Conservation (phyloP, 2,329 filamentous ascomycete species). For the Aureobasidium sp. region DNA sequence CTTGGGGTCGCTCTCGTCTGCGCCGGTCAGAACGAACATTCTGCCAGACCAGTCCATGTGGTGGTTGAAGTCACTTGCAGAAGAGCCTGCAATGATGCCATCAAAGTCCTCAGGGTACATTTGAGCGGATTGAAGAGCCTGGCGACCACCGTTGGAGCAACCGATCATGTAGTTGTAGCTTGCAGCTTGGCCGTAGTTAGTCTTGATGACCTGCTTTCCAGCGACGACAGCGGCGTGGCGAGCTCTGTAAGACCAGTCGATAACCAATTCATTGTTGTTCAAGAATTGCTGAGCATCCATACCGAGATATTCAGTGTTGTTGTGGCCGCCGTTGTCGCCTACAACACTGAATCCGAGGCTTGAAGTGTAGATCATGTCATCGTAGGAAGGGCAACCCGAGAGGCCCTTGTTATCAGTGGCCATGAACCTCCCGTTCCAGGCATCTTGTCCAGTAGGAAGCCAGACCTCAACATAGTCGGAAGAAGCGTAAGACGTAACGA, state of each 20-base stretch:
- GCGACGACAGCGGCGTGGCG: constrained; percentile 25
- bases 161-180: constrained; percentile 47
- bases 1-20: constrained; percentile 29
- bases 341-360: constrained; percentile 26
- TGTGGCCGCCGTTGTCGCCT: constrained; percentile 26
- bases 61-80: constrained; percentile 36
- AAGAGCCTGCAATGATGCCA: constrained; percentile 42
- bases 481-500: neutral
- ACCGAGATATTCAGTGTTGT: neutral
- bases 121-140: constrained; percentile 48
- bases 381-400: constrained; percentile 26
- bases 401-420: constrained; percentile 28
- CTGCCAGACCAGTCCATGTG: constrained; percentile 36
- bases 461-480: constrained; percentile 31
- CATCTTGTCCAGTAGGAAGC: constrained; percentile 27
- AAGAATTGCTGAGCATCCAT: constrained; percentile 22
- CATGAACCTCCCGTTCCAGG: constrained; percentile 14
- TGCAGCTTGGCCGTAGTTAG: constrained; percentile 31
- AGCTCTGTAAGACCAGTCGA: constrained; percentile 27
- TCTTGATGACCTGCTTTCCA: constrained; percentile 26
- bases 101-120: constrained; percentile 50
- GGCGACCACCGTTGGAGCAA: constrained; percentile 51
- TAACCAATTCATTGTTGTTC: constrained; percentile 24
- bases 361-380: constrained; percentile 25
- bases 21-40: constrained; percentile 35